Evolutionary conservation across 2,329 filamentous ascomycete genomes (phyloP), one percentile per base, ranked within the genome.

Genomic region (Fusarium sp.): DNA sequence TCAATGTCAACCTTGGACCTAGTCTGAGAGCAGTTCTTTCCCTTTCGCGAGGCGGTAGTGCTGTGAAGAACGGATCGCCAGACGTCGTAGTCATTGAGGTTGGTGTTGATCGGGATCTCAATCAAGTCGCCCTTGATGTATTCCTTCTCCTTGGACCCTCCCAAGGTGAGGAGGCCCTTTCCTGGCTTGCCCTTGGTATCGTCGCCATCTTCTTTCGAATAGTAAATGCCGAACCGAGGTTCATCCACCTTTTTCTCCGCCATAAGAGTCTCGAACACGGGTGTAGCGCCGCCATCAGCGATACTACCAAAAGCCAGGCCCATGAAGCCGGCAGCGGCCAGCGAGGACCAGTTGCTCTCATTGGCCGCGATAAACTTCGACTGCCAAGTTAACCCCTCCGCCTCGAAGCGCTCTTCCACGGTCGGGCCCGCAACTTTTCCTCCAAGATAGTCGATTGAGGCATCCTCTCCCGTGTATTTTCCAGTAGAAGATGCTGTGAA

Each of bases 241-340:
- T 77, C 39, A 67, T 82, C 81, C n/a, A 83, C 70, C 31, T 75
- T 35, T 61, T 74, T 75, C 5, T 77, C 58, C 38, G 68, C 59
- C 73, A 83, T 75, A 41, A 83, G 66, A 11, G 79, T 77, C 68
- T 83, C 81, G 18, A 81, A 76, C 18, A 83, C 24, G 1, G 82
- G 81, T 6, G 72, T 71, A 2, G 81, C 76, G 41, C 73, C 72
- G 20, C 75, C 78, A 9, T 79, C 80, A 14, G 77, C 52, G 49
- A 83, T 82, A 28, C 77, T 78, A 22, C 71, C 67, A 36, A 83
- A 83, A 5, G 77, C 78, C 7, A 83, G 71, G 1, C 82, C 82
- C 38, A 83, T 60, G 69, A 83, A 83, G 28, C 82, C 82, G 49
- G 82, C 79, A 8, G 76, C 79, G 1, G 82, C 69, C 12, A 79